phyloP scores from a whole-genome alignment of 768 basidiomycete species.

The Obba rivulosa region DNA sequence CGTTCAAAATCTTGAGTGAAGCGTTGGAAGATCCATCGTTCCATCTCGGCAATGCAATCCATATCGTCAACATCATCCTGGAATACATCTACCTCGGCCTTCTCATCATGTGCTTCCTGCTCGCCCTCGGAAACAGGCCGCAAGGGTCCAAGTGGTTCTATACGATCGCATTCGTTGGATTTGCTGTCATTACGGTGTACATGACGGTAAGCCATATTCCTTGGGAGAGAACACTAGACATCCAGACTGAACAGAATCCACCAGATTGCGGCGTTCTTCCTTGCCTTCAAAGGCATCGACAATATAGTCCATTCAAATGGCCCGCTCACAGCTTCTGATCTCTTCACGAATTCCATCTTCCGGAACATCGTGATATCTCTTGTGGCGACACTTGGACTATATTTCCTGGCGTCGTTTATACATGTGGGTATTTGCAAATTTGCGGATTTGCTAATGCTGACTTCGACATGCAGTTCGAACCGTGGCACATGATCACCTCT shows the following conservation, averaged over 20 bases:
- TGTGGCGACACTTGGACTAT: slow-evolving; percentile 84
- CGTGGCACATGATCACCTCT: slow-evolving; percentile 98
- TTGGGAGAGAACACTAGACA: not conserved
- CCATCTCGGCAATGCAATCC: slow-evolving; percentile 50
- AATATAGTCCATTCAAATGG: slow-evolving; percentile 44
- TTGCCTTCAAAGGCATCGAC: slow-evolving; percentile 79
- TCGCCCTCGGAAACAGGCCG: slow-evolving; percentile 86
- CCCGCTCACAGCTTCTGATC: slow-evolving; percentile 44
- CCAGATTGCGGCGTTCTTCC: slow-evolving; percentile 70
- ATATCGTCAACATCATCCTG: slow-evolving; percentile 70
- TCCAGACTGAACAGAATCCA: not conserved
- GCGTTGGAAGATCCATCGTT: slow-evolving; percentile 67
- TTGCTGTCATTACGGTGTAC: slow-evolving; percentile 88
- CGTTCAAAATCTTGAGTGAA: slow-evolving; percentile 71
- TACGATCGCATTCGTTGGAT: slow-evolving; percentile 79
- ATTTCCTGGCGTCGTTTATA: slow-evolving; percentile 74
- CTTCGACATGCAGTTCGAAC: slow-evolving; percentile 63
- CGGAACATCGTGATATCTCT: slow-evolving; percentile 83
- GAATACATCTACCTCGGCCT: slow-evolving; percentile 87
- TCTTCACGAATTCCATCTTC: slow-evolving; percentile 80
- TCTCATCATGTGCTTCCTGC: slow-evolving; percentile 81
- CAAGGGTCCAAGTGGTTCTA: slow-evolving; percentile 89
- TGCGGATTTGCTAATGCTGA: not conserved
- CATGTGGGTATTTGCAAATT: slow-evolving; percentile 53
- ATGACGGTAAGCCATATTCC: slow-evolving; percentile 63